Evolutionary conservation across 1,139 yeast genomes (phyloP).

Genomic region (Zygosaccharomyces pseudobailii): DNA sequence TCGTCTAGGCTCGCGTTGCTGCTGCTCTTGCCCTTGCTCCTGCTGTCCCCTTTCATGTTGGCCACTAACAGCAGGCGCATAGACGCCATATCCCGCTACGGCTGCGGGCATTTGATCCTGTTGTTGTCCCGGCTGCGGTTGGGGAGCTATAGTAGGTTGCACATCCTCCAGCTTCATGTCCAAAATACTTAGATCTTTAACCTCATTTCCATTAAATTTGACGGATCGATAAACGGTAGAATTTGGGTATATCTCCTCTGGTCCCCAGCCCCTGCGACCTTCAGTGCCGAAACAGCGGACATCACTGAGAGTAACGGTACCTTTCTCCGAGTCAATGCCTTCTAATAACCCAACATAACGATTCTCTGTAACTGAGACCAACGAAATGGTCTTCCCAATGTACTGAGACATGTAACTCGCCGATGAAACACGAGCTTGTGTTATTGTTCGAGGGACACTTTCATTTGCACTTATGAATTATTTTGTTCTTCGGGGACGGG

Average conservation of each 20-base stretch:
- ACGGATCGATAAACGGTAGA: conserved; percentile 71
- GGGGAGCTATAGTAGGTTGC: conserved; percentile 30
- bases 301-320: conserved; percentile 78
- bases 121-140: conserved; percentile 7
- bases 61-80: conserved; percentile 23
- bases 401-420: conserved; percentile 62
- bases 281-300: conserved; percentile 92
- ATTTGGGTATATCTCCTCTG: conserved; percentile 70
- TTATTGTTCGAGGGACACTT: not conserved
- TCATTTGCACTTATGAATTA: not conserved
- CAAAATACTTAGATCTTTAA: conserved; percentile 79
- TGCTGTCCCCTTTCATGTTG: conserved; percentile 4
- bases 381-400: conserved; percentile 87
- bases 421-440: not conserved
- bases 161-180: conserved; percentile 43
- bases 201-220: conserved; percentile 89
- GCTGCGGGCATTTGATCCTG: conserved; percentile 30
- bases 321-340: conserved; percentile 82
- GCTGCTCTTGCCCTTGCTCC: conserved; percentile 2
- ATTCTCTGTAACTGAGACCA: conserved; percentile 82
- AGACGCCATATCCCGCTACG: conserved; percentile 35
- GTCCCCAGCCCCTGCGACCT: conserved; percentile 75
- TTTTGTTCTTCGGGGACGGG: not conserved
- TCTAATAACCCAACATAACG: conserved; percentile 84
- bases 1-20: not conserved